Conservation (phyloP, 1,139 yeast species). For the Pichia cactophila region DNA sequence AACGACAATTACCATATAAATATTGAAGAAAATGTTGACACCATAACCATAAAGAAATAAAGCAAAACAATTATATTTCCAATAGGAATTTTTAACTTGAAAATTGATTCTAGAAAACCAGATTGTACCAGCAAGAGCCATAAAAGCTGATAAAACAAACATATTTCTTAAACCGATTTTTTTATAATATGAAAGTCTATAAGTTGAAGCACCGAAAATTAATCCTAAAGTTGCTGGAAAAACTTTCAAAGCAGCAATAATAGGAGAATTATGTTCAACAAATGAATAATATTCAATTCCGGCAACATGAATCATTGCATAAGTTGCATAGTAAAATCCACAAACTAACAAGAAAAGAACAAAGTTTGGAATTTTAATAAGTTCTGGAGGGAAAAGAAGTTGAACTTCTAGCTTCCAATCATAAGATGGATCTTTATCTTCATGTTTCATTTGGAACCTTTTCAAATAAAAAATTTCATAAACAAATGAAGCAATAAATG, state of each 20-base stretch:
- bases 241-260: conserved; percentile 26
- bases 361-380: conserved; percentile 17
- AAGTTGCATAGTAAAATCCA: conserved; percentile 10
- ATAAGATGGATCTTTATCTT: not conserved
- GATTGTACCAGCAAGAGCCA: conserved; percentile 16
- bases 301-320: conserved; percentile 7
- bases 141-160: conserved; percentile 16
- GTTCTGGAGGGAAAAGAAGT: conserved; percentile 20
- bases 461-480: conserved; percentile 18
- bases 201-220: conserved; percentile 12
- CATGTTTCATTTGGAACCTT: conserved; percentile 13
- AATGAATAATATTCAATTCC: conserved; percentile 16
- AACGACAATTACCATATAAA: conserved; percentile 20
- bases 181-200: conserved; percentile 8
- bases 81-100: conserved; percentile 17
- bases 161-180: conserved; percentile 18
- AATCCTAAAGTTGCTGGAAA: conserved; percentile 21
- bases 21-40: conserved; percentile 17
- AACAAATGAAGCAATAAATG: conserved; percentile 17
- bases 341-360: conserved; percentile 11
- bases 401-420: conserved; percentile 18
- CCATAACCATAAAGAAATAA: conserved; percentile 18
- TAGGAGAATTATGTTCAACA: conserved; percentile 18
- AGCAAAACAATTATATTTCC: conserved; percentile 26
- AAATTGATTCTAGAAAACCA: conserved; percentile 24